These are phyloP conservation scores for Sambucus nigra DNA, from an alignment of 129 eudicot species.

Conservation along the genomic window DNA sequence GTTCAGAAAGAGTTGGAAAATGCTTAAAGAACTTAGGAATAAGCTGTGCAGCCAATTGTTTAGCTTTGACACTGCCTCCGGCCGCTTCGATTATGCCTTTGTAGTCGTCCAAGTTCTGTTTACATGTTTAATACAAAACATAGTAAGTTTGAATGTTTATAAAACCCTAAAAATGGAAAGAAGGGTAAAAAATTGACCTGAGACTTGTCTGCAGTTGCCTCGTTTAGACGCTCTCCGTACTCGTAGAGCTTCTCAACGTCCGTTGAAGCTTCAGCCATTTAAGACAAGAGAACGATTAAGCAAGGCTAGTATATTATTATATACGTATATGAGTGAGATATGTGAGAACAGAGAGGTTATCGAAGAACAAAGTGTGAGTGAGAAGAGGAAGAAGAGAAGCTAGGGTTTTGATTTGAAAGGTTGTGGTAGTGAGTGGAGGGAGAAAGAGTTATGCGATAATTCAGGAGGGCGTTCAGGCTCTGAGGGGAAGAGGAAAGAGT, in stretches of 20 bases:
- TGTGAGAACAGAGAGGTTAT: background rate
- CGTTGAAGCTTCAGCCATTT: constrained; percentile 31
- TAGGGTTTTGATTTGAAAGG: background rate
- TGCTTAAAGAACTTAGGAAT: constrained; percentile 58
- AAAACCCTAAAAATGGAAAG: constrained; percentile 11
- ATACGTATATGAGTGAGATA: background rate
- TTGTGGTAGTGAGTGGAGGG: background rate
- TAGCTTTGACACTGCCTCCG: constrained; percentile 48
- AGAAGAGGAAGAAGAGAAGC: background rate
- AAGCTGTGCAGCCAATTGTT: constrained; percentile 64
- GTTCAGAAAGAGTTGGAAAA: constrained; percentile 36
- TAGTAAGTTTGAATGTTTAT: background rate
- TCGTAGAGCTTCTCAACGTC: constrained; percentile 60
- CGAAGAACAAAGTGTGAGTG: background rate
- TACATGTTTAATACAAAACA: background rate
- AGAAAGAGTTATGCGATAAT: background rate
- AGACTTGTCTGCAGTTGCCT: constrained; percentile 59
- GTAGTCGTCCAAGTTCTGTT: constrained; percentile 39
- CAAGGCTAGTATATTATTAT: background rate
- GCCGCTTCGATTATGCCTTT: constrained; percentile 51
- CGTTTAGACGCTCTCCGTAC: constrained; percentile 51
- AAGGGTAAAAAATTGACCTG: constrained; percentile 16
- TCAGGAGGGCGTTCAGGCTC: background rate
- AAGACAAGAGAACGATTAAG: background rate
- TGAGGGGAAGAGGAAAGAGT: background rate